phyloP scores from a whole-genome alignment of 495 filamentous ascomycete genomes.

The Daldinia decipiens region DNA sequence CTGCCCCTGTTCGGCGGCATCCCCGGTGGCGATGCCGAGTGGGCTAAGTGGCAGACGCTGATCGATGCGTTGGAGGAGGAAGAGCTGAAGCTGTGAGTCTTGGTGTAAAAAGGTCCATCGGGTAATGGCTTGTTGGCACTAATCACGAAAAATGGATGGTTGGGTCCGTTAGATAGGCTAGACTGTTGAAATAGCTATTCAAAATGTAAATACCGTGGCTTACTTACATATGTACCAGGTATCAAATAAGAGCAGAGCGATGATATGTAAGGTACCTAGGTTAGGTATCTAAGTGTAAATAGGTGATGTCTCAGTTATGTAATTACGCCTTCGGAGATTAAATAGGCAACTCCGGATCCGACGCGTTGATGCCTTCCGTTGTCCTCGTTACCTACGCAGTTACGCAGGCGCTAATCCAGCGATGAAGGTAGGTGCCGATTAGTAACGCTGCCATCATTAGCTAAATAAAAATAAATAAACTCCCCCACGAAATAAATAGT shows the following conservation, averaged over 20 bases:
- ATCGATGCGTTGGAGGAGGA: conserved; percentile 42
- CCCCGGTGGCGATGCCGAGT: conserved; percentile 54
- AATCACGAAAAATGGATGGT: neutral
- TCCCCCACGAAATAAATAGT: neutral
- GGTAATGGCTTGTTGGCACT: neutral
- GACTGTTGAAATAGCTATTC: neutral
- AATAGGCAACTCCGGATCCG: neutral
- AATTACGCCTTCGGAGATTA: neutral
- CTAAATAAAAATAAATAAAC: neutral
- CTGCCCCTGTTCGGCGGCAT: conserved; percentile 64
- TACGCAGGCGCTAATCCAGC: neutral
- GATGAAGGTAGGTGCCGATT: neutral
- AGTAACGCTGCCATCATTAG: neutral
- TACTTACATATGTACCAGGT: neutral
- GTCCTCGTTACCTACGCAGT: no score
- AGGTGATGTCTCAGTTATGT: no score
- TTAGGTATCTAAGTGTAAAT: no score
- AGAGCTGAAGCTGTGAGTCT: conserved; percentile 30
- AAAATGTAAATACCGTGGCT: neutral
- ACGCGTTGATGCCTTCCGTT: neutral
- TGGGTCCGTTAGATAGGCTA: neutral
- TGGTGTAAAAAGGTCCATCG: neutral
- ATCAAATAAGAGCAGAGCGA: no score
- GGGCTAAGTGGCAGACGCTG: conserved; percentile 41
- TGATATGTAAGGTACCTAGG: no score